Base-by-base conservation (phyloP, 1,284 basidiomycete genomes). In the Leccinum pachyderme region DNA sequence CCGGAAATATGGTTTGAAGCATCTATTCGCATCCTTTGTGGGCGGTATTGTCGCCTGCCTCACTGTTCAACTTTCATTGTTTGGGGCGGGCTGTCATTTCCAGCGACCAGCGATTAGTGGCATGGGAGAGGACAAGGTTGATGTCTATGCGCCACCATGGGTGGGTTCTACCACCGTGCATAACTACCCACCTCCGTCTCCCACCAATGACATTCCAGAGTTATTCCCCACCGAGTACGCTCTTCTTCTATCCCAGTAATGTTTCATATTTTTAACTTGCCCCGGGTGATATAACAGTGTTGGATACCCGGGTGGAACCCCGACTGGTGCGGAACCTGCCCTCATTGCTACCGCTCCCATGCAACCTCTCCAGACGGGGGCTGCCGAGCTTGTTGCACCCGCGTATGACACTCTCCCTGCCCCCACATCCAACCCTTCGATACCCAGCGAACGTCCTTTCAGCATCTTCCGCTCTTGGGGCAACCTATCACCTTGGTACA, bases 401-500 rank as follows among this genome's bases (percentile, higher is more conserved):
- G 49, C 65, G 2, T 53, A 59, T 25, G 9, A 53, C 5, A 25
- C 56, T 0, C 43, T 69, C 12, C 66, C 68, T 25, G 39, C 53
- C 25, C 12, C 54, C 22, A 9, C 31, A 7, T 49, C 51, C 37
- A 53, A 56, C 49, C 49, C 43, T 41, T 49, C 50, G 25, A 59
- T 46, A 50, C 46, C 68, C 64, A 25, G 25, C 3, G 62, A 67
- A 25, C 60, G 64, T 22, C 51, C 63, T 2, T 89, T 86, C 60
- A 81, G 87, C 66, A 65, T 93, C 37, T 83, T 91, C 71, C 82
- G 80, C 63, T 79, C 82, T 47, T 92, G 91, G 89, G 92, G 92
- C 0, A 93, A 93, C 65, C 71, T 94, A 39, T 85, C 88, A 0
- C 92, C 92, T 7, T 93, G 90, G 88, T 91, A 87, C 70, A 90